These are phyloP conservation scores for Ceratopteris richardii DNA, from an alignment of 75 land plant species.

Conservation along the genomic window DNA sequence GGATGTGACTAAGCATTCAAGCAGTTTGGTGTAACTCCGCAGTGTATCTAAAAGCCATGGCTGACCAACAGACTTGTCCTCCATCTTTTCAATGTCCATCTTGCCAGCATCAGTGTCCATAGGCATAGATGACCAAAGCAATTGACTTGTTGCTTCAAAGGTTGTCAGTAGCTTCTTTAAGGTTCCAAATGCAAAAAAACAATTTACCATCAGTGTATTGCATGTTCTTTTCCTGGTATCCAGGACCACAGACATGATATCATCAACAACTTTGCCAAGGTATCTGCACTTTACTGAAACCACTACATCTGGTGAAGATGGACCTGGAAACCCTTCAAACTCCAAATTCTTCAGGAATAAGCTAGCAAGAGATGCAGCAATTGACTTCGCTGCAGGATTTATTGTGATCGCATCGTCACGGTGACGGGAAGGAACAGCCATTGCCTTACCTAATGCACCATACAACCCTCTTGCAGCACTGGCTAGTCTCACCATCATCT, in stretches of 20 bases:
- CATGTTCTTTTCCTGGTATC: constrained; percentile 64
- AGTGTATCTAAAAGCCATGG: constrained; percentile 79
- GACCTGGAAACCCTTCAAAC: constrained; percentile 33
- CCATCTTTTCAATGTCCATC: constrained; percentile 36
- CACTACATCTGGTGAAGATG: constrained; percentile 39
- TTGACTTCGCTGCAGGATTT: constrained; percentile 47
- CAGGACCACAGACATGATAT: constrained; percentile 57
- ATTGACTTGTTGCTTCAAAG: constrained; percentile 88
- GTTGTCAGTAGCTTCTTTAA: constrained; percentile 72
- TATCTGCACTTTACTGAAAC: constrained; percentile 83
- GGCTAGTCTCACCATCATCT: constrained; percentile 56
- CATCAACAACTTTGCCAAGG: constrained; percentile 92
- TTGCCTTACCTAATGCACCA: constrained; percentile 61
- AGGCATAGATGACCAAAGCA: constrained; percentile 64
- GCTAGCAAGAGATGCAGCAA: constrained; percentile 61
- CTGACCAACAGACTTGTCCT: constrained; percentile 30
- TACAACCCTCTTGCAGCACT: constrained; percentile 57
- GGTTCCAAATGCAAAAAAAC: constrained; percentile 75
- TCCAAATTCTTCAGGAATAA: constrained; percentile 58
- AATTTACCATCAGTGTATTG: constrained; percentile 67
- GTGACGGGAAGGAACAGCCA: constrained; percentile 75
- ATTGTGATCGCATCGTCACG: constrained; percentile 59
- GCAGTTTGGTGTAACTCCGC: constrained; percentile 51
- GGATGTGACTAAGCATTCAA: constrained; percentile 80
- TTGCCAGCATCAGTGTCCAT: constrained; percentile 42